Conservation (phyloP, 345 rosid species). For the Gossypium herbaceum region DNA sequence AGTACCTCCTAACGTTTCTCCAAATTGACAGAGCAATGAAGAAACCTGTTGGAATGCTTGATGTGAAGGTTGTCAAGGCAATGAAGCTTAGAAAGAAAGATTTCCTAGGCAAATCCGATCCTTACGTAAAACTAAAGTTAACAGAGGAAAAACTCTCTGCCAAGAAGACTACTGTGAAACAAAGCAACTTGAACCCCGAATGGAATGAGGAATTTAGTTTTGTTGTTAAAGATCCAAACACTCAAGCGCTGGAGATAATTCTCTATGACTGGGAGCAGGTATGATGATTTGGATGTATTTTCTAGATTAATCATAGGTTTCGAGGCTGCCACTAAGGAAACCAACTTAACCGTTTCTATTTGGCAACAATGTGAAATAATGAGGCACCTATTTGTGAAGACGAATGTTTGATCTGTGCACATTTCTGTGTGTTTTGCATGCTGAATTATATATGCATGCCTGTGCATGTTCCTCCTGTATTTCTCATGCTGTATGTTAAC, state of each 20-base stretch:
- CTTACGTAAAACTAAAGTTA: conserved; percentile 82
- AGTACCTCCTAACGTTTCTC: neutral
- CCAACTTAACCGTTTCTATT: neutral
- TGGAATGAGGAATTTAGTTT: conserved; percentile 91
- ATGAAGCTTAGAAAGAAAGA: conserved; percentile 83
- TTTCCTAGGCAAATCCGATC: conserved; percentile 83
- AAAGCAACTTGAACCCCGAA: conserved; percentile 82
- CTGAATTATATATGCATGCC: neutral
- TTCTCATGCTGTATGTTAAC: neutral
- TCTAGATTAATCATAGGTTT: neutral
- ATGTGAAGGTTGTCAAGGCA: conserved; percentile 69
- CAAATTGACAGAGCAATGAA: conserved; percentile 51
- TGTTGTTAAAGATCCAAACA: conserved; percentile 73
- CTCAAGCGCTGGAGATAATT: conserved; percentile 57
- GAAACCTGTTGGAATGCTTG: conserved; percentile 88
- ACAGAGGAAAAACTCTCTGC: conserved; percentile 68
- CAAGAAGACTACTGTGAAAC: conserved; percentile 82
- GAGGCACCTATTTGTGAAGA: too few relatives aligned
- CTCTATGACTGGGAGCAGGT: conserved; percentile 98
- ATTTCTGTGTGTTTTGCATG: neutral
- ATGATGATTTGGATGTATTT: neutral
- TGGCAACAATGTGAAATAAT: neutral
- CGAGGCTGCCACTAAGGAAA: neutral
- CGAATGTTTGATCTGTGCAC: neutral
- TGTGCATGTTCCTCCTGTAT: neutral